Percentiles rank a stretch among this genome's conserved stretches.
phyloP scores from a whole-genome alignment of 2,329 filamentous ascomycete species.

The Exophiala bonariae region DNA sequence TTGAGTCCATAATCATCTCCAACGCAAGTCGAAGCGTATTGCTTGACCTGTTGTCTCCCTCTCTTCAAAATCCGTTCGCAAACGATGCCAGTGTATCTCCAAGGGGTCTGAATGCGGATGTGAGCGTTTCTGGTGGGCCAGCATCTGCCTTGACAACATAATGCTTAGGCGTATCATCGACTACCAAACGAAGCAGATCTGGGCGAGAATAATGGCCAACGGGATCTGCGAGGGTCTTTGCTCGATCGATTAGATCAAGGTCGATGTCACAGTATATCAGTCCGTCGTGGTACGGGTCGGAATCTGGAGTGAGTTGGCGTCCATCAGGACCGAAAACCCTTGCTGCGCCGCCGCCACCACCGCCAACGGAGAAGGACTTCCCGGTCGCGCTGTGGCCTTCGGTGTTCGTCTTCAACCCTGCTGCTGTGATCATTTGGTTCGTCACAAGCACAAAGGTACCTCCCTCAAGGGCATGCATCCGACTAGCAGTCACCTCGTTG shows the following conservation, averaged over 20 bases:
- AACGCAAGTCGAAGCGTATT: background rate
- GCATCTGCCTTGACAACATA: background rate
- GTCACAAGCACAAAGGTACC: constrained; percentile 6
- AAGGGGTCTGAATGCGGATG: background rate
- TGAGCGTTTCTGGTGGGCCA: background rate
- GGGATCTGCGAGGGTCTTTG: constrained; percentile 45
- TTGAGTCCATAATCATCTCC: background rate
- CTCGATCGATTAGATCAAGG: constrained; percentile 40
- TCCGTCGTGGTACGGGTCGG: constrained; percentile 42
- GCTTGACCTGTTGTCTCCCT: background rate
- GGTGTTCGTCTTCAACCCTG: constrained; percentile 3
- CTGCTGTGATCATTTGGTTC: constrained; percentile 5
- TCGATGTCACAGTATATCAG: constrained; percentile 52
- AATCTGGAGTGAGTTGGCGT: constrained; percentile 39
- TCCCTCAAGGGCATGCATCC: constrained; percentile 13
- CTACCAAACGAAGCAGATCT: constrained; percentile 51
- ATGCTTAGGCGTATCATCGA: constrained; percentile 18
- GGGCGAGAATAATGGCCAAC: constrained; percentile 53
- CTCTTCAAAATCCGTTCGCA: background rate
- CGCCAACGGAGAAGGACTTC: background rate
- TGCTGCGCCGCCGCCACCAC: constrained; percentile 44
- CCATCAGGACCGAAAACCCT: constrained; percentile 53
- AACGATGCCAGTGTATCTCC: background rate
- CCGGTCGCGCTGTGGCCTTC: background rate
- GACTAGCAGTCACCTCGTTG: constrained; percentile 2